Base-by-base conservation (phyloP, 2,329 filamentous ascomycete genomes). In the Cladosporium sp. region DNA sequence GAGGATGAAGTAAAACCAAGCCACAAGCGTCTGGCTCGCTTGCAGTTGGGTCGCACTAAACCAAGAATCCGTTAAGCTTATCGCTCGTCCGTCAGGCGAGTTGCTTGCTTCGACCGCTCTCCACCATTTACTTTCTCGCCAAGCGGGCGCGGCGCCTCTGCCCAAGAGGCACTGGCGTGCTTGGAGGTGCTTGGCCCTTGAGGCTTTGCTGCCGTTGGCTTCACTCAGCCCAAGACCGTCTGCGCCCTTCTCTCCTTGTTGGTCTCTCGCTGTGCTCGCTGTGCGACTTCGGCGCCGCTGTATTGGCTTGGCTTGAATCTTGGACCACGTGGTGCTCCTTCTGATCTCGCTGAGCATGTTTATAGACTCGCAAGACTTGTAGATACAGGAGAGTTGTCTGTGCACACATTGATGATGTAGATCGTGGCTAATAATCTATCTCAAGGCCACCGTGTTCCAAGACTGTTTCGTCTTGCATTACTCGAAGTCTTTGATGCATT, bases 1-100 rank as follows among this genome's bases (percentile, higher is more conserved):
- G 54, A 56, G 39, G n/a, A 49, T 56, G 54, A 56, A 49, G 54
- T 56, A 56, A 38, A 55, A 45, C 54, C 54, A 56, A 56, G 54
- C 54, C 54, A 56, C 54, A 56, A 56, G 54, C 30, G 54, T 20
- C 30, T 22, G 6, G 17, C 42, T 47, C 42, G 51, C 51, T 55
- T 55, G 30, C 39, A 47, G 52, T 40, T 40, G 52, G 52, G 40
- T 47, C 52, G 19, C 54, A n/a, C 54, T 45, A 56, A 56, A 56
- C 40, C 54, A 56, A 56, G 54, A 49, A 14, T 42, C 25, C 25
- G 54, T 56, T 56, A 56, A 56, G 54, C 54, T 56, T 56, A 56
- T 56, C 54, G 54, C n/a, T 34, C 54, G 54, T 34, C 54, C 54
- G 42, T 39, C 54, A 56, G 54, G 37, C 54, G 54, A 49, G 54